Evolutionary conservation across 805 yeast genomes (phyloP), one percentile per base, ranked within the genome.

Genomic region (Candida verbasci): DNA sequence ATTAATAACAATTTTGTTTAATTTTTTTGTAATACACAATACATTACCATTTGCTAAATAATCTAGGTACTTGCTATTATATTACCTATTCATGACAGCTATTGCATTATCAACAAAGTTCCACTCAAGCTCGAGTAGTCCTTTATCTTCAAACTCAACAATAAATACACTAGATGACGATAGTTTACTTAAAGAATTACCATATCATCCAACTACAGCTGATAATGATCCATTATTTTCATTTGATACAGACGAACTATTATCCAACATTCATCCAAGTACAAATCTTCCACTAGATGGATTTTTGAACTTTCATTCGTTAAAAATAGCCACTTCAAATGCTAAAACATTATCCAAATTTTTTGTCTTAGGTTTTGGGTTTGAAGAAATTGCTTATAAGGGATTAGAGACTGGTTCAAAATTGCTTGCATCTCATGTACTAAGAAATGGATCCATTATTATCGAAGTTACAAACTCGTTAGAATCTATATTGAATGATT

Each of bases 291-390:
- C 58, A 3, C 31, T 29, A 14, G 68, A 62, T 48, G 68, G 60
- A 10, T 48, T 66, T 39, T 21, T 57, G 6, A 75, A 72, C n/a
- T 84, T 80, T 50, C 80, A 76, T 57, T 81, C 80, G 48, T 67
- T 84, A 3, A 80, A 82, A 10, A 76, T 82, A 68, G 82, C 80
- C 42, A 82, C 80, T 9, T 74, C 86, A n/a, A 83, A 84, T 44
- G 84, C 91, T 17, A 78, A 75, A 41, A 76, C 76, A 42, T 63
- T 77, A 30, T 80, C 94, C 0, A 52, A 58, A 16, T 73, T 70
- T 50, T 74, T 80, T 40, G 67, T 74, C 30, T 49, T 65, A 11
- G 58, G 72, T 6, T 71, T 77, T 58, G 95, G 94, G 0, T 86
- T 86, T 55, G 45, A 61, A 15, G 74, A 70, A 24, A 54, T 80